Evolutionary conservation across 2,329 filamentous ascomycete genomes (phyloP).

Genomic region (Verticillium albo-atrum): DNA sequence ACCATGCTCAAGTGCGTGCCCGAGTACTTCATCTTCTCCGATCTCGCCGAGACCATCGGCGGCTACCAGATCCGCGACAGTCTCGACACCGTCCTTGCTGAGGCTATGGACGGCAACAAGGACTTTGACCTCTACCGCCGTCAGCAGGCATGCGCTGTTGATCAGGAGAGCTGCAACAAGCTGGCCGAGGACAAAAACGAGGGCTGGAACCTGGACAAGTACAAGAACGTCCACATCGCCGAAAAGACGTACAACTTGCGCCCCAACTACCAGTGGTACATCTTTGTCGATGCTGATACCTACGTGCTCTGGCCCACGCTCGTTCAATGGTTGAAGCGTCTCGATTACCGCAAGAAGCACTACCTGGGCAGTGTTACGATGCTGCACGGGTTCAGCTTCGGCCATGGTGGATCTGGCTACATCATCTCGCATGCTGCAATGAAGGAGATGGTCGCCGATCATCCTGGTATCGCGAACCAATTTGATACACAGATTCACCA

Average conservation of each 20-base stretch:
- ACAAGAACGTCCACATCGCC: constrained; percentile 58
- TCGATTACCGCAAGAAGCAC: constrained; percentile 36
- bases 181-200: constrained; percentile 21
- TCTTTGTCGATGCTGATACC: constrained; percentile 56
- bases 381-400: constrained; percentile 39
- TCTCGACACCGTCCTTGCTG: constrained; percentile 37
- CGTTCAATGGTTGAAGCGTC: constrained; percentile 38
- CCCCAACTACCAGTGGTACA: constrained; percentile 52
- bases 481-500: constrained; percentile 37
- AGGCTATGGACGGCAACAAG: constrained; percentile 36
- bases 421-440: constrained; percentile 48
- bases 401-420: constrained; percentile 54
- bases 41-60: constrained; percentile 45
- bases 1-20: constrained; percentile 45
- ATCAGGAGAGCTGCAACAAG: constrained; percentile 40
- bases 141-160: constrained; percentile 39
- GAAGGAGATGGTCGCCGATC: constrained; percentile 35
- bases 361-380: constrained; percentile 48
- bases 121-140: constrained; percentile 47
- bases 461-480: constrained; percentile 37
- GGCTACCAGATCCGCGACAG: constrained; percentile 41
- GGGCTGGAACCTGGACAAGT: constrained; percentile 55
- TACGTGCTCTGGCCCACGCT: constrained; percentile 52
- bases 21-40: constrained; percentile 53
- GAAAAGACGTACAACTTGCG: constrained; percentile 47